phyloP scores from a whole-genome alignment of 768 basidiomycete species.

The Lactifluus echinatus region DNA sequence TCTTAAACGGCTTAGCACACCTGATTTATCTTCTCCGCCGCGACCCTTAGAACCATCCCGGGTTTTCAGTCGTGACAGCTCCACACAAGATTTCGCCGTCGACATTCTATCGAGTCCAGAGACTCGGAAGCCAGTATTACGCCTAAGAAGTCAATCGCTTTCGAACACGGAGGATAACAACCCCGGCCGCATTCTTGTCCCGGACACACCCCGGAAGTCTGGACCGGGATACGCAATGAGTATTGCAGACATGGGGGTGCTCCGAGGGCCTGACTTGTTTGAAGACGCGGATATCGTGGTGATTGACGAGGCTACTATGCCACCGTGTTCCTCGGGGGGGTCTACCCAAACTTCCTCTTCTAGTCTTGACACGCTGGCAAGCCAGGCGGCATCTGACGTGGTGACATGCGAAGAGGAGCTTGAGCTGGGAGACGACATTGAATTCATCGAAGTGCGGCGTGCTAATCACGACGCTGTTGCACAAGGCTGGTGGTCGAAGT shows the following conservation, averaged over 20 bases:
- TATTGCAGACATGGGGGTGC: not conserved
- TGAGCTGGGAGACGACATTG: conserved; percentile 18
- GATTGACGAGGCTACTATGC: not conserved
- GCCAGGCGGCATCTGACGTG: not conserved
- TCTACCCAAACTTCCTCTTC: conserved; percentile 18
- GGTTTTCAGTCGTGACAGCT: conserved; percentile 14
- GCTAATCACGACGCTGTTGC: conserved; percentile 29
- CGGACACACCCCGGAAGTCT: conserved; percentile 13
- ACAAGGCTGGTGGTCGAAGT: conserved; percentile 45
- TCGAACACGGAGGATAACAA: not conserved
- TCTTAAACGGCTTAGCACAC: conserved; percentile 39
- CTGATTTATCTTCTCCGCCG: conserved; percentile 59
- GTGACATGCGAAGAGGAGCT: conserved; percentile 9
- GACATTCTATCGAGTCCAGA: conserved; percentile 47
- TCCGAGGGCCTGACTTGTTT: conserved; percentile 5
- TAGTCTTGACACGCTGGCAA: conserved; percentile 13
- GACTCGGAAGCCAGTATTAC: conserved; percentile 8
- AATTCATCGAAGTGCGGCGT: conserved; percentile 27
- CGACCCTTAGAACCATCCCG: conserved; percentile 25
- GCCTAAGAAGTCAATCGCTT: conserved; percentile 11
- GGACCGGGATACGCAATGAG: not conserved
- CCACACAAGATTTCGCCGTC: conserved; percentile 37
- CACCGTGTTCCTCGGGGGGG: conserved; percentile 11
- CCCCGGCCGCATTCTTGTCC: not conserved
- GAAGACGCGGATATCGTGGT: conserved; percentile 17